Base-by-base conservation (phyloP, 2,329 filamentous ascomycete species). In the Pestalotiopsis sp. region DNA sequence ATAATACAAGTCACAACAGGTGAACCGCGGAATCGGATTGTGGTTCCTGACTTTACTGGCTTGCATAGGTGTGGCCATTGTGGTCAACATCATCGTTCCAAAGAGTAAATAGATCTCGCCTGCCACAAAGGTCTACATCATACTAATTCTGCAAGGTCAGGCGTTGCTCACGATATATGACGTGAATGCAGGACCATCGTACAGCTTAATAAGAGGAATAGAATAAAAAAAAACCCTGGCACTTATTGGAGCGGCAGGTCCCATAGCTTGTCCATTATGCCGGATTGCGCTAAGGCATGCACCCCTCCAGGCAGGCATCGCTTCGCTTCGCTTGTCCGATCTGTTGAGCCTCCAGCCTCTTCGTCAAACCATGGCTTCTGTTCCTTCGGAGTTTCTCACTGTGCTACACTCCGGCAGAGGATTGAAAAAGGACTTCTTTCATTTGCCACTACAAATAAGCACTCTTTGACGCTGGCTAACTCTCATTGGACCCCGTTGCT, bases 181-280 rank as follows among this genome's bases (percentile, higher is more conserved):
- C 45, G 45, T 14, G 31, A 20, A 27, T 62, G 59, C 59, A 62
- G 59, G 59, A 62, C 17, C 36, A 62, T 56, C 62, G 38, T 65
- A 65, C 62, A n/a, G 45, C 60, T 60, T 49, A 52, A 56, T 23
- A 38, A 52, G 45, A 52, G 45, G 9, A 36, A 36, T 9, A 36
- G 23, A 23, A 23, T 23, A 17, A 52, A 36, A 39, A 38, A n/a
- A 36, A 25, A 45, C 23, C 67, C 67, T 68, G 61, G 52, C 61
- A 65, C 49, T 59, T 65, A 68, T 61, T 66, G 27, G n/a, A 57
- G 49, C 66, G 68, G 65, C 62, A 69, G 52, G 57, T 67, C 66
- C 68, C 69, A 70, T 70, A 70, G 67, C 60, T 61, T 65, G 65
- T 63, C 69, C 67, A 56, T 69, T 70, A 70, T 70, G 69, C 67